A percentile compares a stretch with the other conserved stretches of the same genome.
Conservation (phyloP, 108 stramenopile genomes). For the Cyclotella kingstonii region DNA sequence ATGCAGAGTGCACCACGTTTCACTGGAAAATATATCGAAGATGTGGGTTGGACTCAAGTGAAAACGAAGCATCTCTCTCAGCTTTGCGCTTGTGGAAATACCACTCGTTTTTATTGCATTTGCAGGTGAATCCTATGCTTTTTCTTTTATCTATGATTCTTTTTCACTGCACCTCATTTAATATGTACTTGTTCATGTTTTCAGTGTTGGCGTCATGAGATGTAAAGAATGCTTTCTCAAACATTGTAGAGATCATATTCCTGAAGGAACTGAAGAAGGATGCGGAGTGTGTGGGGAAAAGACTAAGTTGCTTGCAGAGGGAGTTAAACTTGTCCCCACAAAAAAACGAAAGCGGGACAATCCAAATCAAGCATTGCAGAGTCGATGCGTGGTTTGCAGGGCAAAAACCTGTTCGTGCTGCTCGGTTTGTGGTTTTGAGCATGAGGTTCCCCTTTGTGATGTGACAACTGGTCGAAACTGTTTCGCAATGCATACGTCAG, state of each 20-base stretch:
- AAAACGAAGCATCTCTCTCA: slow-evolving; percentile 32
- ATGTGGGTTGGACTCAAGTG: slow-evolving; percentile 31
- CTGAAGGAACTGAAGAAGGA: slow-evolving; percentile 8
- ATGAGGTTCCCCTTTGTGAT: slow-evolving; percentile 21
- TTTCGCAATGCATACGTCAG: slow-evolving; percentile 13
- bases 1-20: slow-evolving; percentile 26
- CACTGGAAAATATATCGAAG: slow-evolving; percentile 23
- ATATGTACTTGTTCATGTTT: too few species aligned
- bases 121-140: background rate
- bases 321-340: slow-evolving; percentile 20
- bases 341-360: slow-evolving; percentile 22
- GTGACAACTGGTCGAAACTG: slow-evolving; percentile 29
- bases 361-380: slow-evolving; percentile 24
- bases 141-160: background rate
- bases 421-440: slow-evolving; percentile 20
- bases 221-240: slow-evolving; percentile 33
- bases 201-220: slow-evolving; percentile 26
- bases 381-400: slow-evolving; percentile 19
- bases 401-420: slow-evolving; percentile 34
- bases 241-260: slow-evolving; percentile 23
- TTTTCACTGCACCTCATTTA: background rate
- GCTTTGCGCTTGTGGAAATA: slow-evolving; percentile 23
- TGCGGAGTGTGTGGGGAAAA: slow-evolving; percentile 12
- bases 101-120: slow-evolving; percentile 30
- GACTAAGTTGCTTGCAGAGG: slow-evolving; percentile 13